Percentiles rank a stretch among this genome's conserved stretches.
Evolutionary conservation across 129 eudicot genomes (phyloP).

Genomic region (Flaveria brownii): DNA sequence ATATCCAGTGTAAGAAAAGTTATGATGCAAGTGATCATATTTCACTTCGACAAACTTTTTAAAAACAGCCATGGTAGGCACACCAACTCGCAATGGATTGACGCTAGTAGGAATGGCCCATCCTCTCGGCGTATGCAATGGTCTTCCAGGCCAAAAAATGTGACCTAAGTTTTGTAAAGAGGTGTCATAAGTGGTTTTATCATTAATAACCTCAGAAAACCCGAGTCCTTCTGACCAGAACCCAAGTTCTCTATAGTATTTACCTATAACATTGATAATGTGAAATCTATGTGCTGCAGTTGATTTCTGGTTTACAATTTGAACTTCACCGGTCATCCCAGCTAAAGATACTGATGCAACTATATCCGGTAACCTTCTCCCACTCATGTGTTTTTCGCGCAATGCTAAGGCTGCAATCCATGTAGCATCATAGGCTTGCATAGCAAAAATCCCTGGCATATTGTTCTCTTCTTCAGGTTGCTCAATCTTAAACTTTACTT

Average conservation of each 20-base stretch:
- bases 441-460: conserved; percentile 46
- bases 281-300: conserved; percentile 22
- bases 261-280: conserved; percentile 51
- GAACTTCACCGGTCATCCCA: conserved; percentile 39
- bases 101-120: conserved; percentile 41
- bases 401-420: conserved; percentile 36
- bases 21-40: conserved; percentile 27
- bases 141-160: conserved; percentile 53
- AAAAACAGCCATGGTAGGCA: conserved; percentile 43
- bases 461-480: conserved; percentile 40
- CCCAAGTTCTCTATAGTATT: conserved; percentile 45
- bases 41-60: conserved; percentile 46
- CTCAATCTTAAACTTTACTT: conserved; percentile 21
- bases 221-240: conserved; percentile 52
- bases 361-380: neutral
- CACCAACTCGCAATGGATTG: conserved; percentile 46
- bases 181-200: conserved; percentile 18
- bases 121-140: conserved; percentile 40
- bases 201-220: conserved; percentile 33
- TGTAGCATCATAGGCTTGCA: conserved; percentile 46
- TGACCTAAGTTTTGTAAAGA: conserved; percentile 38
- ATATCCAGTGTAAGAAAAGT: conserved; percentile 37
- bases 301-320: conserved; percentile 16
- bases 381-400: conserved; percentile 7
- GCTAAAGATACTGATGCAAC: conserved; percentile 1